Conservation (phyloP, 202 grass and related monocot genomes). For the Bolboschoenoplectus hybrid region DNA sequence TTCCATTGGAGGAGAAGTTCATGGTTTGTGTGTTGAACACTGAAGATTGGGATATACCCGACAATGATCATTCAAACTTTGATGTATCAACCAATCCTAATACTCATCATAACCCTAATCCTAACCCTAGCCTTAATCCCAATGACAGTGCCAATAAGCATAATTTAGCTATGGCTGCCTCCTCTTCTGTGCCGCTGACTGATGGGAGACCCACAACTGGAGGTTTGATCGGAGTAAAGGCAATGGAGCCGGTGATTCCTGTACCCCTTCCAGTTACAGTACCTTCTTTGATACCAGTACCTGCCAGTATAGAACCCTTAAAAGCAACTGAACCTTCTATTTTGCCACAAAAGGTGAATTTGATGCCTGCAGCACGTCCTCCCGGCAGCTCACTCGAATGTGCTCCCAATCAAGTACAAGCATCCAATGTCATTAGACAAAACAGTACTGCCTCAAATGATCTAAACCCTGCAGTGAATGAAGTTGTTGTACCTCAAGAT, state of each 20-base stretch:
- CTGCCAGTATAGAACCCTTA: slow-evolving; percentile 28
- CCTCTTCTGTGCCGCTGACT: slow-evolving; percentile 42
- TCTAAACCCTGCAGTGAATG: slow-evolving; percentile 49
- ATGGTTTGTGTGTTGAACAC: slow-evolving; percentile 66
- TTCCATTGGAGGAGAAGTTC: slow-evolving; percentile 2
- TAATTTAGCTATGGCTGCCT: slow-evolving; percentile 6
- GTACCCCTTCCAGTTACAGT: background rate
- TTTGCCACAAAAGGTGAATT: slow-evolving; percentile 46
- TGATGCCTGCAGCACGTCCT: background rate
- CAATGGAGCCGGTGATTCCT: slow-evolving; percentile 27
- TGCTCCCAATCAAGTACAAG: slow-evolving; percentile 13
- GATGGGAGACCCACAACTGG: slow-evolving; percentile 38
- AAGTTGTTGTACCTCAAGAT: slow-evolving; percentile 48
- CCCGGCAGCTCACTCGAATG: background rate
- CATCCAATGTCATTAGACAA: slow-evolving; percentile 31
- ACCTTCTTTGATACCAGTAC: slow-evolving; percentile 38
- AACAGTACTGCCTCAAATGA: slow-evolving; percentile 38
- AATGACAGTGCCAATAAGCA: slow-evolving; percentile 12
- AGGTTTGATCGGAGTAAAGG: slow-evolving; percentile 36
- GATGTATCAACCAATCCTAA: slow-evolving; percentile 26
- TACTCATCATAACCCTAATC: slow-evolving; percentile 15
- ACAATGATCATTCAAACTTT: slow-evolving; percentile 57
- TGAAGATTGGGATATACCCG: slow-evolving; percentile 90
- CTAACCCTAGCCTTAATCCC: slow-evolving; percentile 31
- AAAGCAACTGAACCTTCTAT: slow-evolving; percentile 46